These are phyloP conservation scores for Trichosanthes truncata DNA, from an alignment of 306 rosid genomes.

Conservation along the genomic window DNA sequence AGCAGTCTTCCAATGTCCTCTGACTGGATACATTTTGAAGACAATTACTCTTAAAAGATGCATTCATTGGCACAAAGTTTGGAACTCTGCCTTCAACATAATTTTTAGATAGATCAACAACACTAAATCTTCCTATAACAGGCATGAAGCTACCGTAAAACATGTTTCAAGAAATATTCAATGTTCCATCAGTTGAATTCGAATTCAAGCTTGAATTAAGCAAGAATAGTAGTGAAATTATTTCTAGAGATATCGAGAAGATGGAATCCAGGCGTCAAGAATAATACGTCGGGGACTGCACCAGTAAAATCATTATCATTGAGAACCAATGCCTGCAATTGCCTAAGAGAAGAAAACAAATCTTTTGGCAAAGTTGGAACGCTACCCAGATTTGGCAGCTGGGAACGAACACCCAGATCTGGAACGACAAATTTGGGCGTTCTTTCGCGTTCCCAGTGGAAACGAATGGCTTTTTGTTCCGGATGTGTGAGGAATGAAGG, in stretches of 20 bases:
- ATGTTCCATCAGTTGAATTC: conserved; percentile 21
- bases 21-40: conserved; percentile 51
- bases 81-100: conserved; percentile 60
- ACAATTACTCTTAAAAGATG: conserved; percentile 46
- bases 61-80: conserved; percentile 25
- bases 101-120: conserved; percentile 56
- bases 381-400: too few species aligned
- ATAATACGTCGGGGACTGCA: conserved; percentile 40
- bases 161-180: conserved; percentile 53
- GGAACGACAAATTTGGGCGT: too few species aligned
- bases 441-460: too few species aligned
- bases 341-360: conserved; percentile 27
- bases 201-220: conserved; percentile 38
- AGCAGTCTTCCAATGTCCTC: conserved; percentile 41
- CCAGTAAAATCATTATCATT: conserved; percentile 48
- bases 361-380: conserved; percentile 35
- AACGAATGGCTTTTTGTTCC: too few species aligned
- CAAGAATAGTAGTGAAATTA: conserved; percentile 52
- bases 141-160: conserved; percentile 56
- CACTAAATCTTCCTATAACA: conserved; percentile 34
- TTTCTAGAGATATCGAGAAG: conserved; percentile 56
- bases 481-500: too few species aligned
- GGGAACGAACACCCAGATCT: too few species aligned
- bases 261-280: conserved; percentile 44
- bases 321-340: conserved; percentile 42